Evolutionary conservation across 2,329 filamentous ascomycete species (phyloP).

Genomic region (Leptographium procerum): DNA sequence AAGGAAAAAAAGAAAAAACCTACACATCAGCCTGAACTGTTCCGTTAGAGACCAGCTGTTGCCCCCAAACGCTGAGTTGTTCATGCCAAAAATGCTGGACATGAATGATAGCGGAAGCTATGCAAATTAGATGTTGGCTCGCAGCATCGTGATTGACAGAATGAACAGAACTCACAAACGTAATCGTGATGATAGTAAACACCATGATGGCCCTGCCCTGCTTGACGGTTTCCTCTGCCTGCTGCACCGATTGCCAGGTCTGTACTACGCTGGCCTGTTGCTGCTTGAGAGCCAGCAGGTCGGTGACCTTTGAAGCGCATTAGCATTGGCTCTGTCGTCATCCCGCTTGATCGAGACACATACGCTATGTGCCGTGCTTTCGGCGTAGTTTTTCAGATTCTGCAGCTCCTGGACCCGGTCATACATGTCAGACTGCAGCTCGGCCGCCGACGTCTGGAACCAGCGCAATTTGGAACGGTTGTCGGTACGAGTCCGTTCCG

Average conservation of each 20-base stretch:
- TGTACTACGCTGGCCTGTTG: conserved; percentile 34
- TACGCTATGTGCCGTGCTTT: conserved; percentile 22
- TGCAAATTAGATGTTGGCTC: background rate
- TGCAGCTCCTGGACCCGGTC: conserved; percentile 23
- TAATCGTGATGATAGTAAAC: conserved; percentile 34
- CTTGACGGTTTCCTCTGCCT: conserved; percentile 26
- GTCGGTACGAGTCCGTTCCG: too few species aligned
- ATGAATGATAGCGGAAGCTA: conserved; percentile 27
- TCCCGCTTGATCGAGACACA: conserved; percentile 2
- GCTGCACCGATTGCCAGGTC: conserved; percentile 27
- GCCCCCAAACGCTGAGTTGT: conserved; percentile 8
- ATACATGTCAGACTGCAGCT: conserved; percentile 15
- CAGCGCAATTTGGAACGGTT: conserved; percentile 16
- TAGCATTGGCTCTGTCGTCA: too few species aligned
- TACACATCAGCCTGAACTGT: conserved; percentile 14
- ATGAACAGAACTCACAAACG: conserved; percentile 25
- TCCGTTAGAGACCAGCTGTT: background rate
- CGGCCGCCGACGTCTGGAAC: conserved; percentile 18
- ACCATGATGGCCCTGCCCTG: conserved; percentile 33
- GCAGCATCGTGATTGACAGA: too few species aligned
- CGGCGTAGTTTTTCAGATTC: conserved; percentile 20
- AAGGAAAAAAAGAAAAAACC: conserved; percentile 3
- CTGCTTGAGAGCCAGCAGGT: conserved; percentile 31
- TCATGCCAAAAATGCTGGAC: conserved; percentile 28
- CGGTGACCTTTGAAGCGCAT: conserved; percentile 19